Base-by-base conservation (phyloP, 2,329 filamentous ascomycete species). In the Cryphonectria japonica region DNA sequence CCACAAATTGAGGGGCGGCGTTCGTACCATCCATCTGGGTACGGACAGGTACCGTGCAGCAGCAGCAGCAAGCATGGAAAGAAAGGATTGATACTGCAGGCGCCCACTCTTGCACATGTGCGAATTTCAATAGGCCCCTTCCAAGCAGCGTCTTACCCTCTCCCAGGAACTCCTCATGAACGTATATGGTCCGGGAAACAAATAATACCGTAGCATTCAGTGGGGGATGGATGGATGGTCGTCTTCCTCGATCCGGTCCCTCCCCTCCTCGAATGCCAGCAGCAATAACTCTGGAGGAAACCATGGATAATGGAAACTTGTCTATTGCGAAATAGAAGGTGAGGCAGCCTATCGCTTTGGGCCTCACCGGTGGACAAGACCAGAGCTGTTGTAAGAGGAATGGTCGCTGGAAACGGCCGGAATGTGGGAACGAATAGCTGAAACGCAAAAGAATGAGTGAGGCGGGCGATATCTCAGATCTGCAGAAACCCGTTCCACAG, bases 381-480 rank as follows among this genome's bases (percentile, higher is more conserved):
- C 60, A 39, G n/a, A 39, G 37, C 34, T 26, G 60, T 59, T 59
- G 26, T 13, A 59, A 16, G 54, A 59, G 54, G n/a, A 39, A 39
- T 46, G 61, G 26, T 26, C n/a, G 41, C 61, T 46, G 61, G 46
- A 46, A 64, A 46, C 61, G 61, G 61, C 39, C 61, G 61, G 22
- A 26, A 64, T 43, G 61, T 46, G 61, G 61, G 26, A 46, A 64
- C 4, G 37, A 39, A 22, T 64, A 22, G 46, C 46, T n/a, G 46
- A 50, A 50, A 41, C 37, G 61, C 37, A 64, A 39, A 14, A 64
- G 41, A 26, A 43, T 19, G 34, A 43, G 61, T 29, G 14, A 43
- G 61, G 61, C 22, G 37, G 37, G n/a, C n/a, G 61, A 41, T 43
- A 64, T 46, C 61, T 64, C 37, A 64, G 39, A 64, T 64, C 61